These are phyloP conservation scores for Fusarium sp. DNA, from an alignment of 2,329 filamentous ascomycete genomes.

Conservation along the genomic window DNA sequence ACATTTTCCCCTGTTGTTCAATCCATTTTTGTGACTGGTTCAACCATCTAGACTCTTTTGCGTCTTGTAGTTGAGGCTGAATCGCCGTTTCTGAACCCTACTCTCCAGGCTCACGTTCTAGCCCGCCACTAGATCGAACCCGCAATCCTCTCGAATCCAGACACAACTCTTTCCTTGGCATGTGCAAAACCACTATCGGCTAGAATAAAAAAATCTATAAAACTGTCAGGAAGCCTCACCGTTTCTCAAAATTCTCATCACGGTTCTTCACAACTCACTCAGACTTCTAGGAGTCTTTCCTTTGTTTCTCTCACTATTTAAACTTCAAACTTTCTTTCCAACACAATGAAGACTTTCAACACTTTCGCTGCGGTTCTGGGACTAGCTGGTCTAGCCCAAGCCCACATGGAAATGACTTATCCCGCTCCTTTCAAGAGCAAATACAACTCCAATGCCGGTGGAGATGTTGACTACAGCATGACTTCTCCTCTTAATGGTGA, in stretches of 20 bases:
- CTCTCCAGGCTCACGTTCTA: conserved; percentile 16
- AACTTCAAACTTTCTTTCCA: neutral
- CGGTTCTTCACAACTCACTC: conserved; percentile 6
- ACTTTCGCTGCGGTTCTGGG: conserved; percentile 58
- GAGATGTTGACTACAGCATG: conserved; percentile 78
- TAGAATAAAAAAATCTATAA: conserved; percentile 25
- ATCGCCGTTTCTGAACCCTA: conserved; percentile 13
- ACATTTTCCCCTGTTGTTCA: neutral
- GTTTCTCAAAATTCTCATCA: conserved; percentile 1
- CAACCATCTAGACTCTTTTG: neutral
- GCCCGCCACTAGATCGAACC: conserved; percentile 29
- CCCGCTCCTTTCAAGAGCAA: conserved; percentile 68
- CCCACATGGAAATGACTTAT: conserved; percentile 69
- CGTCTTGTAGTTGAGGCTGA: conserved; percentile 5
- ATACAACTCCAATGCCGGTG: conserved; percentile 62
- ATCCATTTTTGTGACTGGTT: conserved; percentile 6
- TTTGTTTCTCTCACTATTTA: neutral
- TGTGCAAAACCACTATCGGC: neutral
- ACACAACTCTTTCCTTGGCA: conserved; percentile 26
- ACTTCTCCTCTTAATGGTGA: conserved; percentile 73
- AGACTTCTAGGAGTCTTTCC: conserved; percentile 8
- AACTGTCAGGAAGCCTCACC: conserved; percentile 12
- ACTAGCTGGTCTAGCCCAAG: conserved; percentile 60
- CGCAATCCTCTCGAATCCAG: conserved; percentile 39
- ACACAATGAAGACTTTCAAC: conserved; percentile 30